These are phyloP conservation scores for Penicillium angulare DNA, from an alignment of 495 filamentous ascomycete species.

Conservation along the genomic window DNA sequence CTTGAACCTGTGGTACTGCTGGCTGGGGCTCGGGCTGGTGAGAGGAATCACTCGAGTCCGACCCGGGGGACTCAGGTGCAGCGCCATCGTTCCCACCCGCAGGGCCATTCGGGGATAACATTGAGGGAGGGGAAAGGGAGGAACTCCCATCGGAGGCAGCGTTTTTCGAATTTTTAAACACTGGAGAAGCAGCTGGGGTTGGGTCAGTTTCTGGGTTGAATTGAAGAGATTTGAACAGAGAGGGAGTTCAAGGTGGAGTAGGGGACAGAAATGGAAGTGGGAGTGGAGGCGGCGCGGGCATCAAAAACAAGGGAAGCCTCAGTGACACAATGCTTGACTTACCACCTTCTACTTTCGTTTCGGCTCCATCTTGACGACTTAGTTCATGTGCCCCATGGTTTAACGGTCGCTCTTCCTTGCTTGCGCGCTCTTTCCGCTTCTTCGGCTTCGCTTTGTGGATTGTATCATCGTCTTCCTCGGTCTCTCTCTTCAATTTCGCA, in stretches of 20 bases:
- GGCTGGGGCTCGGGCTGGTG: slow-evolving; percentile 79
- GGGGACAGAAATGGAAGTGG: slow-evolving; percentile 14
- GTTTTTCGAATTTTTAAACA: slow-evolving; percentile 50
- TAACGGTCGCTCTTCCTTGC: slow-evolving; percentile 57
- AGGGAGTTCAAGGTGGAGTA: too few relatives aligned
- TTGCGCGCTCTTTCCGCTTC: slow-evolving; percentile 52
- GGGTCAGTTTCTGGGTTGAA: slow-evolving; percentile 12
- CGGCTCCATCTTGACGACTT: slow-evolving; percentile 65
- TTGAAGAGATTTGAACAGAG: neutral
- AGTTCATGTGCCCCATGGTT: slow-evolving; percentile 62
- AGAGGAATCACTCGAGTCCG: slow-evolving; percentile 62
- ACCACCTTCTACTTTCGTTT: slow-evolving; percentile 59
- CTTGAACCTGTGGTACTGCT: slow-evolving; percentile 69
- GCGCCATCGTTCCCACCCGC: slow-evolving; percentile 47
- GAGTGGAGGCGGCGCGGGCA: slow-evolving; percentile 10
- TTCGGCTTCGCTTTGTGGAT: slow-evolving; percentile 48
- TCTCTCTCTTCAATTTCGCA: slow-evolving; percentile 50
- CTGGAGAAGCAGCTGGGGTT: slow-evolving; percentile 38
- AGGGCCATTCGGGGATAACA: slow-evolving; percentile 53
- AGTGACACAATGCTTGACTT: slow-evolving; percentile 32
- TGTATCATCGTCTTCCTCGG: slow-evolving; percentile 55
- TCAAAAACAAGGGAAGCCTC: neutral
- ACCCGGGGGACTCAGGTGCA: slow-evolving; percentile 47
- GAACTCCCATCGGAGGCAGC: slow-evolving; percentile 61
- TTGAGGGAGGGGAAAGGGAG: slow-evolving; percentile 51